Evolutionary conservation across 2,329 filamentous ascomycete genomes (phyloP), one percentile per base, ranked within the genome.

Genomic region (Ceratocystis cubensis): DNA sequence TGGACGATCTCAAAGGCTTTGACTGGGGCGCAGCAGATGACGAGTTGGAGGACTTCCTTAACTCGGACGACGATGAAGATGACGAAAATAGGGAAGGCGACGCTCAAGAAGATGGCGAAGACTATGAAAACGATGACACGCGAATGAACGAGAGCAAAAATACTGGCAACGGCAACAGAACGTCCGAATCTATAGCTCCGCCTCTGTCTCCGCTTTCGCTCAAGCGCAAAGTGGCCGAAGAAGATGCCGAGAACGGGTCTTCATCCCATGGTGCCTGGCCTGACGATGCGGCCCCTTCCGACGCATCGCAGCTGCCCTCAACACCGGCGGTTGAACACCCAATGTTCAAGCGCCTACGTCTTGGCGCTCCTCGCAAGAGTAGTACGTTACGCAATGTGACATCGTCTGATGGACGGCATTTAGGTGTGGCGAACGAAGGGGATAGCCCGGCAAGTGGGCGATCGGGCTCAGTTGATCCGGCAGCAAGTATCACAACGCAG

Each of bases 31-130:
- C 77, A 8, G 81, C 83, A 1, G 86, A 91, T 70, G 85, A 88
- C 67, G 91, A 95, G 72, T 77, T 95, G 8, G 84, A 83, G 15
- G 89, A 90, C 59, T 92, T 94, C 70, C 76, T 94, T 70, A 82
- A 81, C 8, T 77, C 78, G 30, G 80, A 77, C 1, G 78, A 78
- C 1, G 78, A 76, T 0, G 73, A 74, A 0, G 73, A 73, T 13
- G 71, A 70, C 3, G 70, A 69, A 15, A 41, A 41, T 41, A 8
- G 37, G 1, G 37, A 41, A 41, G 37, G 37, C 1, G 71, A 69
- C 1, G 70, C 70, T 1, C 71, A 71, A 1, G 68, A 66, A 41
- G 68, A 63, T 4, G 69, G 69, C 33, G 67, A 45, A 22, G 70
- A 63, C 2, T 63, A 70, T 44, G 70, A 70, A 1, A 69, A 71